Evolutionary conservation across 805 yeast species (phyloP), one percentile per base, ranked within the genome.

Genomic region (Saccharomycopsis sp.): DNA sequence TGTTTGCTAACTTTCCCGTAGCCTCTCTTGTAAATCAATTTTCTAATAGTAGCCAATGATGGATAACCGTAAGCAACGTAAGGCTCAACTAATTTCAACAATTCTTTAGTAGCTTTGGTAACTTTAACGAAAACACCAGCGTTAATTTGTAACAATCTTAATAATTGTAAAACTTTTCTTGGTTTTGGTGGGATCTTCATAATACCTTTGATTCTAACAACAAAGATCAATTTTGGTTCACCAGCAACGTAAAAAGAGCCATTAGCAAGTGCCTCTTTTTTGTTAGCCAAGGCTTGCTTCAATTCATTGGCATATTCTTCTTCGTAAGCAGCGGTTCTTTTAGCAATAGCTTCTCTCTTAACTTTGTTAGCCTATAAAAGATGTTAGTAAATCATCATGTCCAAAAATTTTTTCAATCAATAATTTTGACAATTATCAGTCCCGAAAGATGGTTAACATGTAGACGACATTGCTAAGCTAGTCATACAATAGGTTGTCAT

Each of bases 191-290:
- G 85, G 63, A 89, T 87, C 84, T 88, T 89, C 89, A 77, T 85
- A 72, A 89, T 86, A 89, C 97, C 97, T 90, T 89, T 89, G 82
- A 89, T 89, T 84, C 97, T 87, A 71, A 89, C 80, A 66, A 89
- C 95, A 71, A 89, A 87, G 58, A 86, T 95, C 65, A 89, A 83
- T 74, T 86, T 88, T 65, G 81, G 79, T 80, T 89, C 90, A 71
- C 95, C 96, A 65, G 81, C 87, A 63, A 87, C 94, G 78, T 81
- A 89, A 87, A 81, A 85, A 64, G 93, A 81, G 71, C 94, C 95
- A 65, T 80, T 73, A 70, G 90, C 89, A 79, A 84, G 85, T 60
- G 96, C 96, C 57, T 84, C 86, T 72, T 96, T 86, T 79, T 81
- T 81, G 64, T 95, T 94, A 48, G 75, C 74, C 67, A 84, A 71